Conservation (phyloP, 1,139 yeast species). For the Suhomyces yuchorum region DNA sequence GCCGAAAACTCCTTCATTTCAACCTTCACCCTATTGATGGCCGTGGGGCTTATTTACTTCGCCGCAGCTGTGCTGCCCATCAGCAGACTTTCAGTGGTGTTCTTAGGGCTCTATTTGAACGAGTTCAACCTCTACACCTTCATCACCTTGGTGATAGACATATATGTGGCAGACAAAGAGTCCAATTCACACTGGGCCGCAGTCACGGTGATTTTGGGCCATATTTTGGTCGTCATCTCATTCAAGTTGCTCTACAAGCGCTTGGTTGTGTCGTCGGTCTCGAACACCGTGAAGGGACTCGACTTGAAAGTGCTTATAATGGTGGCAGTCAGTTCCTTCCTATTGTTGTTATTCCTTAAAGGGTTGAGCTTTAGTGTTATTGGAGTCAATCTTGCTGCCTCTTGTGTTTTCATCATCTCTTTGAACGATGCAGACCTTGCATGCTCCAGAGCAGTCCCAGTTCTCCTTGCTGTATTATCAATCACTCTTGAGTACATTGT, state of each 20-base stretch:
- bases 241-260: slow-evolving; percentile 20
- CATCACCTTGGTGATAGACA: slow-evolving; percentile 26
- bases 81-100: slow-evolving; percentile 26
- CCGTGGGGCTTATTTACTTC: slow-evolving; percentile 17
- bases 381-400: slow-evolving; percentile 28
- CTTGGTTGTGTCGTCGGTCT: slow-evolving; percentile 13
- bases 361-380: slow-evolving; percentile 24
- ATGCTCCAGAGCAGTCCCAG: slow-evolving; percentile 20
- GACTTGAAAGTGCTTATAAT: slow-evolving; percentile 9
- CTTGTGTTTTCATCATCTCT: slow-evolving; percentile 28
- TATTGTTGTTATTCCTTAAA: slow-evolving; percentile 6
- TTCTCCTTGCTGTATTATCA: slow-evolving; percentile 23
- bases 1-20: slow-evolving; percentile 7
- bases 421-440: slow-evolving; percentile 28
- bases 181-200: slow-evolving; percentile 13
- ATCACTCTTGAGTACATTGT: slow-evolving; percentile 27
- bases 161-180: slow-evolving; percentile 18
- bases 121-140: slow-evolving; percentile 31
- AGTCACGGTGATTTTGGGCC: slow-evolving; percentile 21
- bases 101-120: slow-evolving; percentile 32
- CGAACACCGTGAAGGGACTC: slow-evolving; percentile 11
- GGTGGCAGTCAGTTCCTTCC: slow-evolving; percentile 3
- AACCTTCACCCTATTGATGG: slow-evolving; percentile 17
- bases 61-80: slow-evolving; percentile 25
- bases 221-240: slow-evolving; percentile 20